A percentile compares a stretch with the other conserved stretches of the same genome.
phyloP scores from a whole-genome alignment of 306 rosid species.

The Pyrus pyrifolia region DNA sequence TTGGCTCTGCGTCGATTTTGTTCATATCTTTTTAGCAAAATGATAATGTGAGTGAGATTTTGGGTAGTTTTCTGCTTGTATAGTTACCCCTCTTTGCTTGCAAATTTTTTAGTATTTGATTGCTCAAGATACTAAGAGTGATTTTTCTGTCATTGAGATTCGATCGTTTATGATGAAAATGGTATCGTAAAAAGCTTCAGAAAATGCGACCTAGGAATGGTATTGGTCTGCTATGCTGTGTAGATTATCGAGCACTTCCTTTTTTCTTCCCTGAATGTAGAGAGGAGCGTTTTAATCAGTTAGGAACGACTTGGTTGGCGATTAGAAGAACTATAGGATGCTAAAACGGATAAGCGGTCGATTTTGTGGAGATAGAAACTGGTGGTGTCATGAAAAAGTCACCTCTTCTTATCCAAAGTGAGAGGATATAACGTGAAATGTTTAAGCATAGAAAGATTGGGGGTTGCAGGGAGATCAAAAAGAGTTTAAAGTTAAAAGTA shows the following conservation, averaged over 20 bases:
- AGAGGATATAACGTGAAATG: not conserved
- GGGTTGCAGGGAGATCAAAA: not conserved
- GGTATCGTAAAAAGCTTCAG: not conserved
- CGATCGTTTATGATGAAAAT: not conserved
- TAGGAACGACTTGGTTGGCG: not conserved
- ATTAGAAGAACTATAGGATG: not conserved
- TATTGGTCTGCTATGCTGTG: not conserved
- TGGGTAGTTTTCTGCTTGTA: not conserved
- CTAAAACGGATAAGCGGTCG: not conserved
- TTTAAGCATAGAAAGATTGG: not conserved
- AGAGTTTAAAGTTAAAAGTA: not conserved
- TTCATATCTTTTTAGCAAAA: not conserved
- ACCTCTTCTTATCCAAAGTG: not conserved
- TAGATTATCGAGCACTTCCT: not conserved
- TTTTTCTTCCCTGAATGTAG: not conserved
- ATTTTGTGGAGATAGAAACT: not conserved
- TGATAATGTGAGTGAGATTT: not conserved
- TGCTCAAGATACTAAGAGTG: not conserved
- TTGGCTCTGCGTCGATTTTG: not conserved
- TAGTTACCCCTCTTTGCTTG: not conserved
- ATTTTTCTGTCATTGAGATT: not conserved
- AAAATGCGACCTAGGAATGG: not conserved
- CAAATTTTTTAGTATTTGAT: not conserved
- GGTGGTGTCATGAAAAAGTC: not conserved
- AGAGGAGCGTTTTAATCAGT: too few relatives aligned